Evolutionary conservation across 192 early-diverging fungal genomes (phyloP).

Genomic region (Umbelopsis sp.): DNA sequence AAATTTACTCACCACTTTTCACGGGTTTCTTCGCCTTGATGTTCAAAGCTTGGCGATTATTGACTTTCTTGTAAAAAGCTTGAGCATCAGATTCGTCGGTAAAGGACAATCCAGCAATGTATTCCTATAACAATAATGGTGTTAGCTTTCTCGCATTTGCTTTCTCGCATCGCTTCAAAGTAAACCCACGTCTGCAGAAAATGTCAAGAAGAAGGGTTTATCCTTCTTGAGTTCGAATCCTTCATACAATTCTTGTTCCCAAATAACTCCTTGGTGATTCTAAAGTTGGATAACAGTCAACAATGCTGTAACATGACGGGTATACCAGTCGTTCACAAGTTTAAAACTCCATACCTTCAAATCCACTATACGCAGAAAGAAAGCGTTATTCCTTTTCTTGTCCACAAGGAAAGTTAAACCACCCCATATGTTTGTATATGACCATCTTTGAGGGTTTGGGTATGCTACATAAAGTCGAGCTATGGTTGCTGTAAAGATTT

Average conservation of each 20-base stretch:
- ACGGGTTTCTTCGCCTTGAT: slow-evolving; percentile 6
- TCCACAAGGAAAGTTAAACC: slow-evolving; percentile 72
- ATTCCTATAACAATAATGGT: slow-evolving; percentile 39
- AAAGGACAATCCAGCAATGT: slow-evolving; percentile 73
- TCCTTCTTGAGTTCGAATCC: slow-evolving; percentile 67
- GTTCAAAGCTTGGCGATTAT: slow-evolving; percentile 46
- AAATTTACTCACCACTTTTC: slow-evolving; percentile 5
- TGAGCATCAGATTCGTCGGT: slow-evolving; percentile 67
- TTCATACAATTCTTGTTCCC: slow-evolving; percentile 84
- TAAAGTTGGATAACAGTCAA: slow-evolving; percentile 22
- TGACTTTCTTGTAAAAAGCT: slow-evolving; percentile 67
- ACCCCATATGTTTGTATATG: slow-evolving; percentile 72
- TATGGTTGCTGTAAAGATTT: slow-evolving; percentile 78
- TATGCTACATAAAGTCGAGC: slow-evolving; percentile 79
- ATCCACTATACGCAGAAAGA: slow-evolving; percentile 70
- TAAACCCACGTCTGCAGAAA: slow-evolving; percentile 64
- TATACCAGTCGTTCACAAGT: not conserved
- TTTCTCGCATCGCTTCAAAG: not conserved
- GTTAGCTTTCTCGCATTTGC: not conserved
- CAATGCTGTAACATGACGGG: not conserved
- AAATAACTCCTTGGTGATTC: slow-evolving; percentile 62
- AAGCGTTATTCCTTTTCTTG: slow-evolving; percentile 63
- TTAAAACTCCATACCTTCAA: slow-evolving; percentile 45
- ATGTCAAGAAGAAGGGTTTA: slow-evolving; percentile 69
- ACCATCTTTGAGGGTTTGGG: slow-evolving; percentile 68